Base-by-base conservation (phyloP, 352 stramenopile genomes). In the Phytophthora europaea region DNA sequence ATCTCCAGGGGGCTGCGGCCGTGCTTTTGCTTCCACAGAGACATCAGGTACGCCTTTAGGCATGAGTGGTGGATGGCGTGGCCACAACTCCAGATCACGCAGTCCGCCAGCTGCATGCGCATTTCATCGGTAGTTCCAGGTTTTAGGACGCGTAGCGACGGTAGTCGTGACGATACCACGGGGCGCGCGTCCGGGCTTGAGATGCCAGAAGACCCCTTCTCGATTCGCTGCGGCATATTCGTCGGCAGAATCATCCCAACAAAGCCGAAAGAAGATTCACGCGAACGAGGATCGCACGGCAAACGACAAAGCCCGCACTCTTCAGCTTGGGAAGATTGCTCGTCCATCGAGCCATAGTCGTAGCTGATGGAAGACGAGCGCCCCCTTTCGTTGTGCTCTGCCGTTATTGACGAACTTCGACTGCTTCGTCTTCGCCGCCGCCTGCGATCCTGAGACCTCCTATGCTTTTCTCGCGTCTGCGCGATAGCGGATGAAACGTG, bases 241-340 rank as follows among this genome's bases (percentile, higher is more conserved):
- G 87, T 91, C 10, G 87, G 85, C 23, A 91, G 62, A 22, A 93
- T 84, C 85, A 94, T 92, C 2, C 79, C 84, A 5, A 94, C 85
- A 60, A 84, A 83, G 7, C 87, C 87, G 58, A 92, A 94, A 2
- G 85, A 83, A 6, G 80, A 84, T 16, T 88, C 72, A 7, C 67
- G 67, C 0, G 65, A 73, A 15, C 71, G 62, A 9, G 60, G 59
- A 28, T 92, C 81, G 43, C 87, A 94, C 0, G 84, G 78, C 20
- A 92, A 67, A 7, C 84, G 85, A 50, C 87, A 94, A 31, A 94
- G 65, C 5, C 81, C 84, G 55, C 87, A 94, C 34, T 92, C 85
- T 72, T 88, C 77, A 12, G 38, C 40, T 16, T 80, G 72, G 9
- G 69, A 38, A 2, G 72, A 61, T 15, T 73, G 65, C 51, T 87